Evolutionary conservation across 257 asterid species (phyloP), one percentile per base, ranked within the genome.

Genomic region (Nicotiana tomentosiformis): DNA sequence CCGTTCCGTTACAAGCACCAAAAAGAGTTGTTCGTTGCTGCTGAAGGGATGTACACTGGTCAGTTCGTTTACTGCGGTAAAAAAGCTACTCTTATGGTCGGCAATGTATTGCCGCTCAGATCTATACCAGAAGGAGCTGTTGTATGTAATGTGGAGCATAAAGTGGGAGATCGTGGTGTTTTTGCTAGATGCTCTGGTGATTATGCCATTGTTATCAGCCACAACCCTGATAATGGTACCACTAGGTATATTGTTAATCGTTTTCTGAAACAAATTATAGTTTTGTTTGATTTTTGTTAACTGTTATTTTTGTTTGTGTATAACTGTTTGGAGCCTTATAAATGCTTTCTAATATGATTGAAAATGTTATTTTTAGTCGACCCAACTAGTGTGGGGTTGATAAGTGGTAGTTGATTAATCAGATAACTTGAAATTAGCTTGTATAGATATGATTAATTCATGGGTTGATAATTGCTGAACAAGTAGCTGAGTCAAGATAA

Each of bases 191-290:
- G 69, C 15, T 85, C 88, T 29, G 86, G 88, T 17, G 88, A 85
- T 76, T 85, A 85, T 26, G 88, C 88, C 26, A 78, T 85, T 82
- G 88, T 85, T 35, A 85, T 85, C 66, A 82, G 85, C 20, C 86
- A 85, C n/a, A 85, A 85, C 60, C 86, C 84, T 29, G 88, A 85
- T 29, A 85, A 85, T 49, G 88, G 88, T 20, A 85, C 86, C 17
- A 82, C 82, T 60, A 82, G 86, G 88, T 85, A 82, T 43, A 23
- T 23, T 7, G 2, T 67, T 33, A 9, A 10, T 15, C 37, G 33
- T 39, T 43, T 43, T 43, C 49, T 2, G 49, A 43, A 43, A 8
- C 49, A 43, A 43, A 43, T 7, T 43, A 43, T 43, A 43, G 11
- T 43, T 1, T 43, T 8, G 49, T 1, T 43, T 43, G 49, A 43